Evolutionary conservation across 345 rosid genomes (phyloP).

Genomic region (Boechera retrofracta): DNA sequence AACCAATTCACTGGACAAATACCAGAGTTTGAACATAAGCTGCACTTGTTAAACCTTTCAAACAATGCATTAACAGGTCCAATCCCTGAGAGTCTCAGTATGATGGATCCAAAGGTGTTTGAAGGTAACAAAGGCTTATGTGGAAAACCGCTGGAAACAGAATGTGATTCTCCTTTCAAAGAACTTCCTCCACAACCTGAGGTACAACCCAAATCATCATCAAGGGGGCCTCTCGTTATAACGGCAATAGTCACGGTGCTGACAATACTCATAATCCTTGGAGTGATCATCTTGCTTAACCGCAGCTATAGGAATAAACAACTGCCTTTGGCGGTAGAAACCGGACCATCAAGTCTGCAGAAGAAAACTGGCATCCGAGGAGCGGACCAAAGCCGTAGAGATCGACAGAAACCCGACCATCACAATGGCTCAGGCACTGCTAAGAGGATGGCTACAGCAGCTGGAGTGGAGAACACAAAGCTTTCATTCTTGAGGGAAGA

Average conservation of each 20-base stretch:
- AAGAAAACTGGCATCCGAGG: conserved; percentile 55
- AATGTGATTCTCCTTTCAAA: conserved; percentile 33
- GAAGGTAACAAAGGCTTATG: conserved; percentile 76
- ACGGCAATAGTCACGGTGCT: conserved; percentile 32
- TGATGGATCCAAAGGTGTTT: conserved; percentile 50
- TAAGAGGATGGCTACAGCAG: conserved; percentile 31
- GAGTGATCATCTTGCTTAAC: conserved; percentile 21
- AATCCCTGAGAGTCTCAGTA: conserved; percentile 59
- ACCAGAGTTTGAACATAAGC: conserved; percentile 56
- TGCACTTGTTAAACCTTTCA: conserved; percentile 57
- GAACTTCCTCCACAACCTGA: conserved; percentile 27
- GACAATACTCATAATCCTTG: conserved; percentile 33
- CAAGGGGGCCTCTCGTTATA: conserved; percentile 30
- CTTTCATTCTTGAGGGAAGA: conserved; percentile 79
- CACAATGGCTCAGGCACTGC: conserved; percentile 13
- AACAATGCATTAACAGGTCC: conserved; percentile 65
- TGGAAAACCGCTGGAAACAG: conserved; percentile 57
- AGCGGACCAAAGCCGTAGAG: not conserved
- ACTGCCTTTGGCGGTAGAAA: conserved; percentile 41
- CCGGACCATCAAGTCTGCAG: conserved; percentile 57
- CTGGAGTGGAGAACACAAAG: conserved; percentile 41
- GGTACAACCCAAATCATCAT: conserved; percentile 14
- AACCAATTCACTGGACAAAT: conserved; percentile 68
- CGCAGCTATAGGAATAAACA: conserved; percentile 22
- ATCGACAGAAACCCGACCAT: not conserved